Evolutionary conservation across 2,329 filamentous ascomycete species (phyloP), one percentile per base, ranked within the genome.

Genomic region (Aureobasidium mangrovei): DNA sequence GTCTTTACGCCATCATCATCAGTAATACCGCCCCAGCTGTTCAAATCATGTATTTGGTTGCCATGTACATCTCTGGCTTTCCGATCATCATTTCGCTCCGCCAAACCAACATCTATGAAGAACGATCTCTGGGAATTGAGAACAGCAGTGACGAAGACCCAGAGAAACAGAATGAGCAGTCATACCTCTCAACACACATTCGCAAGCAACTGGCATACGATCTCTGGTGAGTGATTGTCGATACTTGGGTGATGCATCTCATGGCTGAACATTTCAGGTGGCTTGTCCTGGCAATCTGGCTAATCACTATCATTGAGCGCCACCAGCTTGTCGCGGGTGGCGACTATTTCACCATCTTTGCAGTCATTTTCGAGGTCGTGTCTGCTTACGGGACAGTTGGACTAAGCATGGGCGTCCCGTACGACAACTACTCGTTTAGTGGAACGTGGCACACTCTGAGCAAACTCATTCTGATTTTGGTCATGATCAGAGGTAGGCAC

Each of bases 61-160:
- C 83, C 72, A 84, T 84, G 79, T 85, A 84, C 65, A 79, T 84
- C 40, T 80, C 80, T 0, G 79, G 77, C 2, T 84, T 82, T 57
- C 82, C 82, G 0, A 76, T 84, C 26, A 77, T 79, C 28, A 80
- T 84, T 56, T 81, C 78, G 1, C 79, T 84, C 69, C 78, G 84
- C 29, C 81, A 83, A 63, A 84, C 83, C 38, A 87, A 87, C 62
- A 80, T 85, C 31, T 88, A 88, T 63, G 84, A 87, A 64, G 83
- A 88, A 62, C 74, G 81, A 5, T 83, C 80, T 0, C 71, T 87
- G 1, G 83, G 83, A 0, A 77, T 84, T 32, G 80, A 82, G 56
- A 68, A 63, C 44, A 56, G 12, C 58, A 59, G 12, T 58, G 73
- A 39, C 74, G 78, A 57, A 81, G 85, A 62, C 70, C 85, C 26